Evolutionary conservation across 352 stramenopile genomes (phyloP).

Genomic region (Aphanomyces cochlioides): DNA sequence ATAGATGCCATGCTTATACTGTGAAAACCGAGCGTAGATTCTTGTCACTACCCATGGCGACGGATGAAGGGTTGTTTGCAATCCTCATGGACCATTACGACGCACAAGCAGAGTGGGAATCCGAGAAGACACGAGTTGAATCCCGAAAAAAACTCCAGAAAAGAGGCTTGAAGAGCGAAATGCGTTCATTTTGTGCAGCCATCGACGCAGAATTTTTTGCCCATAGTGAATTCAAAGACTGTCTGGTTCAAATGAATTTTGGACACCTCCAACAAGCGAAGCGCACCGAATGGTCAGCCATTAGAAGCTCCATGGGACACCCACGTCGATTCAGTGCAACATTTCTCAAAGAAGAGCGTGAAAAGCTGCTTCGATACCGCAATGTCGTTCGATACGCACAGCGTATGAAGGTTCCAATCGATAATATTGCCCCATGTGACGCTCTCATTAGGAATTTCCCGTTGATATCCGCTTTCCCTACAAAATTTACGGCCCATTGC

Average conservation of each 20-base stretch:
- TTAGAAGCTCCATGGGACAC: conserved; percentile 68
- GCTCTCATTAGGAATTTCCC: conserved; percentile 24
- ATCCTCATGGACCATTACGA: conserved; percentile 71
- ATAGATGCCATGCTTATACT: conserved; percentile 11
- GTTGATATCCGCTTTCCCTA: conserved; percentile 29
- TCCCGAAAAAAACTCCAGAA: neutral
- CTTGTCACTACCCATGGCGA: conserved; percentile 59
- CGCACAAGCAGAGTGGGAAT: conserved; percentile 31
- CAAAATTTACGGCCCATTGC: conserved; percentile 25
- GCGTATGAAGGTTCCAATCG: conserved; percentile 21
- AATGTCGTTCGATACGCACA: conserved; percentile 38
- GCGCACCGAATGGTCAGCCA: conserved; percentile 49
- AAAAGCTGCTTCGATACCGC: conserved; percentile 62
- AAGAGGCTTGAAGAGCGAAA: neutral
- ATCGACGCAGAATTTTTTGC: conserved; percentile 52
- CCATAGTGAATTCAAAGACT: conserved; percentile 78
- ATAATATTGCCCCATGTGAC: neutral
- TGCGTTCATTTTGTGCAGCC: conserved; percentile 18
- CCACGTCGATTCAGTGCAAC: conserved; percentile 58
- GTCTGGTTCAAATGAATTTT: conserved; percentile 59
- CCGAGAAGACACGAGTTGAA: conserved; percentile 26
- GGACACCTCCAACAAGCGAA: conserved; percentile 42
- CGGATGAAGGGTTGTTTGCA: conserved; percentile 63
- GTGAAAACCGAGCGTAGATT: conserved; percentile 12
- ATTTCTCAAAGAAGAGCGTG: conserved; percentile 65